A percentile compares a stretch with the other conserved stretches of the same genome.
Conservation (phyloP, 108 stramenopile species). For the Ochromonas danica region DNA sequence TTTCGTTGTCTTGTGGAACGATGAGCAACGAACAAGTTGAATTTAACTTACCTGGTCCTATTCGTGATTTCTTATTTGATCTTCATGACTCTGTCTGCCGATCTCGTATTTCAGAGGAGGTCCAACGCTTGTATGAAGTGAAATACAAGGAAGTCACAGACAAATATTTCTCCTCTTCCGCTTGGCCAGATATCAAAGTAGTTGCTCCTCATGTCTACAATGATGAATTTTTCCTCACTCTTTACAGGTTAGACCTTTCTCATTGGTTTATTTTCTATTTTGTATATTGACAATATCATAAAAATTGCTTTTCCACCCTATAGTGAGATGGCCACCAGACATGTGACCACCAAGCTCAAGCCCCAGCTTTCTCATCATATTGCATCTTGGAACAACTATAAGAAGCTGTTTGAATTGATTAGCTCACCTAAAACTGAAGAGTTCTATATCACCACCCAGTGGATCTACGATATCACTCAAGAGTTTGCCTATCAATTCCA, state of each 20-base stretch:
- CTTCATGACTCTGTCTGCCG: slow-evolving; percentile 67
- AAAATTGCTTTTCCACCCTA: neutral
- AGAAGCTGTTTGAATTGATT: slow-evolving; percentile 28
- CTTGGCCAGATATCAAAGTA: slow-evolving; percentile 78
- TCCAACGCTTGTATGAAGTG: slow-evolving; percentile 30
- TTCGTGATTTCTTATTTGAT: slow-evolving; percentile 81
- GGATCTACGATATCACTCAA: slow-evolving; percentile 96
- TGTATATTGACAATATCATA: slow-evolving; percentile 7
- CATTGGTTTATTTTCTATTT: slow-evolving; percentile 5
- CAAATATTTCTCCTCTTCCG: slow-evolving; percentile 69
- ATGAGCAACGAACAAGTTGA: neutral
- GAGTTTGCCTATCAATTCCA: slow-evolving; percentile 98
- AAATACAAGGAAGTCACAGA: slow-evolving; percentile 39
- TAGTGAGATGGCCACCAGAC: slow-evolving; percentile 31
- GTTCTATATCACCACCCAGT: slow-evolving; percentile 79
- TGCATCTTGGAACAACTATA: slow-evolving; percentile 38
- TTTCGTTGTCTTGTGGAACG: too few species aligned
- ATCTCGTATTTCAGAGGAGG: slow-evolving; percentile 11
- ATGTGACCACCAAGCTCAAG: slow-evolving; percentile 1
- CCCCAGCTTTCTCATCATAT: slow-evolving; percentile 27
- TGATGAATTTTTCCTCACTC: slow-evolving; percentile 26
- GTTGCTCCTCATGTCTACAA: slow-evolving; percentile 59
- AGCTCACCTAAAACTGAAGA: slow-evolving; percentile 28
- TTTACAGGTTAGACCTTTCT: slow-evolving; percentile 35
- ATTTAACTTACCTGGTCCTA: slow-evolving; percentile 1